These are phyloP conservation scores for Amanita pallidorosea DNA, from an alignment of 768 basidiomycete genomes.

Conservation along the genomic window DNA sequence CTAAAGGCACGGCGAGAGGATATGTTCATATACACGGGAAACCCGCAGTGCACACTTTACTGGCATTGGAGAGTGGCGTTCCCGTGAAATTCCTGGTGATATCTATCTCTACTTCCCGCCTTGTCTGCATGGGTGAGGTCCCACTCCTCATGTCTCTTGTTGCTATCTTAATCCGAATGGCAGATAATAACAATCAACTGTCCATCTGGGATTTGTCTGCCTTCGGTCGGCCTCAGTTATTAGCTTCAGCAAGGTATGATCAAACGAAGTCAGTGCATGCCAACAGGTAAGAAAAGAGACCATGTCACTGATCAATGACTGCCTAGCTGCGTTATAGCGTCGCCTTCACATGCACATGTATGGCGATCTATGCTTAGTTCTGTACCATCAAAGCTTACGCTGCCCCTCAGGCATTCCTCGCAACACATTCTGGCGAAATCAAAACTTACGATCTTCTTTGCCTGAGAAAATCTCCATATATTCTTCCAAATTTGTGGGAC, in stretches of 20 bases:
- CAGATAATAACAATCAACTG: constrained; percentile 44
- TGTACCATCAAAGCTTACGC: background rate
- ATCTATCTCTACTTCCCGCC: constrained; percentile 37
- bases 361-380: constrained; percentile 11
- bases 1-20: constrained; percentile 54
- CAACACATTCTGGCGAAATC: constrained; percentile 43
- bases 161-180: constrained; percentile 2
- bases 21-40: constrained; percentile 56
- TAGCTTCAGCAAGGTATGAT: constrained; percentile 39
- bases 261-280: constrained; percentile 27
- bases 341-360: constrained; percentile 68
- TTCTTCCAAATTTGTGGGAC: constrained; percentile 68
- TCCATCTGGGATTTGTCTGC: constrained; percentile 51
- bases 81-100: constrained; percentile 55
- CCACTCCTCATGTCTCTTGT: background rate
- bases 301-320: background rate
- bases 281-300: background rate
- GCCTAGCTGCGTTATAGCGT: constrained; percentile 46
- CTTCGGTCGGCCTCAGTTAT: constrained; percentile 40
- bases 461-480: constrained; percentile 52
- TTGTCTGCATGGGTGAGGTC: constrained; percentile 52
- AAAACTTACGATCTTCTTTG: constrained; percentile 71
- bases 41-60: constrained; percentile 45
- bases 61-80: constrained; percentile 33
- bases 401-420: constrained; percentile 32